Base-by-base conservation (phyloP, 2,329 filamentous ascomycete genomes). In the Penicillium sp. region DNA sequence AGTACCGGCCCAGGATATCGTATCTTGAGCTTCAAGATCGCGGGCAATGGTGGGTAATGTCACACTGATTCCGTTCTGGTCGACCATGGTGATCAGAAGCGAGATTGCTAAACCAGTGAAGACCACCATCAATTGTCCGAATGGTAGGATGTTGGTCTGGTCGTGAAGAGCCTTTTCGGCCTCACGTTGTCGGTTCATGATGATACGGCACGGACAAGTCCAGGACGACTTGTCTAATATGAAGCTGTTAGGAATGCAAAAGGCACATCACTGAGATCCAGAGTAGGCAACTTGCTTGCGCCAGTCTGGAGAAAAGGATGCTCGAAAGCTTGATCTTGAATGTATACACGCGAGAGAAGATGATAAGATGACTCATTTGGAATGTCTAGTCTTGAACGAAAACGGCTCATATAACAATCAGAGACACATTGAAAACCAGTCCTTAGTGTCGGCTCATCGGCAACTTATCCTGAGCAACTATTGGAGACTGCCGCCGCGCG, bases 1-100 rank as follows among this genome's bases (percentile, higher is more conserved):
- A 4, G 84, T 87, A 1, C 84, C 84, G 10, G 81, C 77, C 85
- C 84, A 87, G 59, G 87, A 87, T 38, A 82, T 82, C 2, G 67
- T 67, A 46, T 68, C 54, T 39, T 66, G 65, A 1, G 70, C 70
- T 44, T 70, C 54, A 16, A 77, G 67, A 44, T 79, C 74, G 42
- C 67, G 59, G 44, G 74, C 72, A 55, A 80, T 73, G 24, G 76
- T 75, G 23, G 78, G 78, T 31, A 81, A 60, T n/a, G 74, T 72
- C 2, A 74, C 70, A 2, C 73, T 74, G 44, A 82, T 76, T 29
- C 76, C 74, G 61, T 79, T 80, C 52, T 81, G 77, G 57, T 82
- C 78, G 42, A 79, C 74, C 49, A 77, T 80, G 10, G 71, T 74
- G 26, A 82, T 75, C 13, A 81, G 63, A 6, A 82, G 64, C 0